phyloP scores from a whole-genome alignment of 805 yeast genomes.

The Cephaloascus fragrans region DNA sequence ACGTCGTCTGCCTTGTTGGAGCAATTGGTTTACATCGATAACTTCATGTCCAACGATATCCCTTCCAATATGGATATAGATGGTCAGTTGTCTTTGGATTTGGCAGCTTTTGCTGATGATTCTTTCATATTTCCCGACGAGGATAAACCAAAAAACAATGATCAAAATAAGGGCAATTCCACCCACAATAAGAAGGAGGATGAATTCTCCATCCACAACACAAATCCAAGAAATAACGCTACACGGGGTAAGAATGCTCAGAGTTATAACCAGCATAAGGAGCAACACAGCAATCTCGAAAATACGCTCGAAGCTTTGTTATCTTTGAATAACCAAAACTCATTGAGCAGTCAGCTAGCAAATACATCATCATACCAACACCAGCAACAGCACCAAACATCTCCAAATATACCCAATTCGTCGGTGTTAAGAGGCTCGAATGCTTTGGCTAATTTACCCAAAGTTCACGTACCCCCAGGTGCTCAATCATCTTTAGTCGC shows the following conservation, averaged over 20 bases:
- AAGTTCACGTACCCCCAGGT: constrained; percentile 63
- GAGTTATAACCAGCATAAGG: not conserved
- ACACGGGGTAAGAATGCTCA: not conserved
- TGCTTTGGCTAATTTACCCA: constrained; percentile 35
- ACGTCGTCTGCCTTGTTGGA: constrained; percentile 43
- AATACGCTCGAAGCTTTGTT: not conserved
- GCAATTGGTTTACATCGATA: constrained; percentile 73
- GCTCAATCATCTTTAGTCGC: constrained; percentile 53
- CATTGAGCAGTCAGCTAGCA: not conserved
- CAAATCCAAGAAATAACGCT: constrained; percentile 1
- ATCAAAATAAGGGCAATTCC: constrained; percentile 10
- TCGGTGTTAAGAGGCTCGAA: constrained; percentile 1
- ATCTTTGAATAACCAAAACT: not conserved
- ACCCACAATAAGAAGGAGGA: no score
- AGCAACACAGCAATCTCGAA: not conserved
- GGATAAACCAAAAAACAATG: constrained; percentile 42
- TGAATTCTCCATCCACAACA: constrained; percentile 2
- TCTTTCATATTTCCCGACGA: constrained; percentile 76
- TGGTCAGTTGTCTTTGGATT: constrained; percentile 38
- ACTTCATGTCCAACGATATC: constrained; percentile 48
- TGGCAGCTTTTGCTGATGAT: constrained; percentile 78
- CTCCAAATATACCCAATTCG: constrained; percentile 1
- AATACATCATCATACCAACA: not conserved
- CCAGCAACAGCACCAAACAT: constrained; percentile 1
- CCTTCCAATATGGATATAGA: constrained; percentile 30